These are phyloP conservation scores for Penicillium brevicompactum DNA, from an alignment of 2,329 filamentous ascomycete genomes.

Conservation along the genomic window DNA sequence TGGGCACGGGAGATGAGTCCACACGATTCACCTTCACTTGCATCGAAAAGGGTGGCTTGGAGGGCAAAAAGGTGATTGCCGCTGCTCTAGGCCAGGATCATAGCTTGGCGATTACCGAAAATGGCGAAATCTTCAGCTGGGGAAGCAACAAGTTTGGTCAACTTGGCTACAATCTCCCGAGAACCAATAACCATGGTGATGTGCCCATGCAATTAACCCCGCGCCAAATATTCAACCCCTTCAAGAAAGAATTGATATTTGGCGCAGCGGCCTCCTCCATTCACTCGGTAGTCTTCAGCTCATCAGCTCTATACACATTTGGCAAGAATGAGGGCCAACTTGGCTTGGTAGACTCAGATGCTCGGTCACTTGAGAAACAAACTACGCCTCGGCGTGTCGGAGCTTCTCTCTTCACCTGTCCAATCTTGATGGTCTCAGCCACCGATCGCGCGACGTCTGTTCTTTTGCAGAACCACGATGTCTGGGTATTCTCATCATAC, in stretches of 20 bases:
- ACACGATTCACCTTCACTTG: slow-evolving; percentile 85
- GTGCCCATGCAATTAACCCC: slow-evolving; percentile 80
- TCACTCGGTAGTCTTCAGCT: slow-evolving; percentile 87
- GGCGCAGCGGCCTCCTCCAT: slow-evolving; percentile 87
- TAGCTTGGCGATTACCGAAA: slow-evolving; percentile 78
- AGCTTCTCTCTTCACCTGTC: slow-evolving; percentile 73
- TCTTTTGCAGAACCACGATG: slow-evolving; percentile 81
- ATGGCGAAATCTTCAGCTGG: slow-evolving; percentile 94
- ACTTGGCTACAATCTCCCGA: slow-evolving; percentile 78
- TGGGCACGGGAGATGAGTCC: slow-evolving; percentile 86
- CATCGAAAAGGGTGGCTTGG: slow-evolving; percentile 72
- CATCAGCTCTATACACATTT: slow-evolving; percentile 83
- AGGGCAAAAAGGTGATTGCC: slow-evolving; percentile 72
- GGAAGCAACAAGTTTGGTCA: slow-evolving; percentile 85
- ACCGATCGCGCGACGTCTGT: slow-evolving; percentile 89
- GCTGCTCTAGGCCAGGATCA: slow-evolving; percentile 91
- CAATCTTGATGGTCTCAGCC: slow-evolving; percentile 78
- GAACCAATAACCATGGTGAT: slow-evolving; percentile 66
- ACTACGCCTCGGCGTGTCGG: slow-evolving; percentile 81
- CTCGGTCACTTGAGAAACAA: slow-evolving; percentile 85
- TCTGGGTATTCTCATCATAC: slow-evolving; percentile 94
- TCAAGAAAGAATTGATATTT: slow-evolving; percentile 81
- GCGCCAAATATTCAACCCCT: slow-evolving; percentile 83
- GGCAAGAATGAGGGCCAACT: slow-evolving; percentile 94
- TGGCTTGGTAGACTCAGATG: slow-evolving; percentile 92